Conservation (phyloP, 1,284 basidiomycete species). For the Sporisorium reilianum region DNA sequence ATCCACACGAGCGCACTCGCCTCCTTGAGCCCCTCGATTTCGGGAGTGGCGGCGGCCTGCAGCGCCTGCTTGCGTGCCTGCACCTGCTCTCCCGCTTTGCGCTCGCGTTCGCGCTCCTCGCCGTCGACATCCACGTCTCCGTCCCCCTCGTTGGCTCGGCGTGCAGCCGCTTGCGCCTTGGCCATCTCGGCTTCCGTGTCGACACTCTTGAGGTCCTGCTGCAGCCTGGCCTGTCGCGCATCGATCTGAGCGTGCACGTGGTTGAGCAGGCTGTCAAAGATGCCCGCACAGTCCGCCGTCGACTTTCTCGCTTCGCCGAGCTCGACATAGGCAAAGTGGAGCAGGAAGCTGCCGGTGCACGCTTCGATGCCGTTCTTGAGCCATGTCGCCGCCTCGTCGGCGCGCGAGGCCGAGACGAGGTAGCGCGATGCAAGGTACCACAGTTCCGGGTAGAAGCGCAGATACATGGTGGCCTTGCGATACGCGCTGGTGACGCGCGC, state of each 20-base stretch:
- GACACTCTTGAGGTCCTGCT: conserved; percentile 71
- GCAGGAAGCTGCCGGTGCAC: conserved; percentile 86
- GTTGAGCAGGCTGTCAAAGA: conserved; percentile 77
- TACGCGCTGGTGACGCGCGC: conserved; percentile 85
- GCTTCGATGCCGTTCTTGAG: conserved; percentile 88
- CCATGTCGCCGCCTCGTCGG: conserved; percentile 84
- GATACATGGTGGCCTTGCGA: conserved; percentile 85
- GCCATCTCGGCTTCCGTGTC: conserved; percentile 63
- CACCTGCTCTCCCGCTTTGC: conserved; percentile 71
- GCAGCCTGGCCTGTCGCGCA: conserved; percentile 74
- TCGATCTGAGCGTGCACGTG: conserved; percentile 81
- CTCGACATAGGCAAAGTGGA: conserved; percentile 91
- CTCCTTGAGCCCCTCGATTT: conserved; percentile 72
- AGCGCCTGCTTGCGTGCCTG: conserved; percentile 69
- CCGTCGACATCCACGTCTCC: conserved; percentile 70
- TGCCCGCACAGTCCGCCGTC: conserved; percentile 66
- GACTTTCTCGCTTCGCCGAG: conserved; percentile 77
- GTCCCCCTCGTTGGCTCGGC: conserved; percentile 66
- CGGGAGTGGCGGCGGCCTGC: conserved; percentile 66
- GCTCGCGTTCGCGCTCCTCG: conserved; percentile 74
- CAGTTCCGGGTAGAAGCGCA: conserved; percentile 95
- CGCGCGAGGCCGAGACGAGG: conserved; percentile 79
- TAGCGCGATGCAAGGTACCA: conserved; percentile 94
- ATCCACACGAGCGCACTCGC: conserved; percentile 75
- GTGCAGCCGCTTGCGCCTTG: conserved; percentile 48